These are phyloP conservation scores for Mucor velutinosus DNA, from an alignment of 371 early-diverging fungal species.

Conservation along the genomic window DNA sequence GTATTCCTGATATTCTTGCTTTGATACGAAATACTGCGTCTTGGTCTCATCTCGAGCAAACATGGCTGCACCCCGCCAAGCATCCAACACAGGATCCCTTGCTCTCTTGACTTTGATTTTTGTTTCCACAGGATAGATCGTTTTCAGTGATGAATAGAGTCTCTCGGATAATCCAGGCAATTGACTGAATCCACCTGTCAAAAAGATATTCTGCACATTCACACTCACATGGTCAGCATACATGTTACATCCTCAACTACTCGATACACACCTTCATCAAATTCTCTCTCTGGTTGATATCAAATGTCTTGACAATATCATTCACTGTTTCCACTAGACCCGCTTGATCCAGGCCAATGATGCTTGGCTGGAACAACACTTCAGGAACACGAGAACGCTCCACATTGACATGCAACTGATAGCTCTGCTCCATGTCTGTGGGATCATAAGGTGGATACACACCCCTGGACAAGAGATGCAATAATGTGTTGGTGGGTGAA, in stretches of 20 bases:
- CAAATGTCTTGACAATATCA: slow-evolving; percentile 68
- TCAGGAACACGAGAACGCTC: slow-evolving; percentile 89
- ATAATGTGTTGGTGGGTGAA: slow-evolving; percentile 50
- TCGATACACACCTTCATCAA: slow-evolving; percentile 41
- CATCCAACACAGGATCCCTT: slow-evolving; percentile 73
- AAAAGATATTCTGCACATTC: slow-evolving; percentile 61
- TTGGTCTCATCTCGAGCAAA: slow-evolving; percentile 39
- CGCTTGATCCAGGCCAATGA: slow-evolving; percentile 87
- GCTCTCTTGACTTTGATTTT: slow-evolving; percentile 65
- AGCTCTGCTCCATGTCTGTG: slow-evolving; percentile 60
- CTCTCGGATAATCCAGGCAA: slow-evolving; percentile 68
- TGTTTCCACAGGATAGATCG: slow-evolving; percentile 67
- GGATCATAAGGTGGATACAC: slow-evolving; percentile 68
- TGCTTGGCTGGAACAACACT: slow-evolving; percentile 83
- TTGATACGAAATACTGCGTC: slow-evolving; percentile 55
- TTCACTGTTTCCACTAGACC: slow-evolving; percentile 79
- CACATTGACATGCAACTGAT: slow-evolving; percentile 87
- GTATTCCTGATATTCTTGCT: slow-evolving; percentile 76
- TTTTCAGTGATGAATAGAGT: slow-evolving; percentile 58
- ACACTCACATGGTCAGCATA: too few relatives aligned
- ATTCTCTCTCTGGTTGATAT: slow-evolving; percentile 42
- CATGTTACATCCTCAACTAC: neutral
- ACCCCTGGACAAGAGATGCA: slow-evolving; percentile 59
- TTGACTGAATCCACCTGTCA: slow-evolving; percentile 80
- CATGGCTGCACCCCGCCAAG: slow-evolving; percentile 86